These are phyloP conservation scores for Globisporangium paroecandrum DNA, from an alignment of 352 stramenopile species.

Conservation along the genomic window DNA sequence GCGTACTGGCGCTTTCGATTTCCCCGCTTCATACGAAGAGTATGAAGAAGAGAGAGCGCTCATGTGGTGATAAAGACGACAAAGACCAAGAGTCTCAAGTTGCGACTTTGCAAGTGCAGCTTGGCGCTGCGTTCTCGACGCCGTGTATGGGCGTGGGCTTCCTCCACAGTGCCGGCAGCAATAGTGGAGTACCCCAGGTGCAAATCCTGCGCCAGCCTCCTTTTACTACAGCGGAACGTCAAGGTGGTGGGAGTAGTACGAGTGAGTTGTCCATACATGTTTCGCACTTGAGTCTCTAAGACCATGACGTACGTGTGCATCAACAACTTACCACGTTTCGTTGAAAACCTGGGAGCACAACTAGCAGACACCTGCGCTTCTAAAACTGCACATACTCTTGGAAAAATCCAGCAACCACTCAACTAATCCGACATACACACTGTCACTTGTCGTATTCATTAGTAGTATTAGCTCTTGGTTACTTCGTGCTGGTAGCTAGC, in stretches of 20 bases:
- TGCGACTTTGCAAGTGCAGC: constrained; percentile 23
- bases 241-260: background rate
- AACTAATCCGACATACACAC: too few relatives aligned
- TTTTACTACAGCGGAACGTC: background rate
- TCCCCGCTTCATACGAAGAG: background rate
- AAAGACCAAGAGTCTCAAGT: background rate
- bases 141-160: constrained; percentile 66
- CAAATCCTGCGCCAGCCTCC: constrained; percentile 44
- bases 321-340: too few relatives aligned
- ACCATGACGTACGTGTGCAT: too few relatives aligned
- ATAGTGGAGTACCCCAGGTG: constrained; percentile 22
- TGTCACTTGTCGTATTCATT: too few relatives aligned
- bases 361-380: too few relatives aligned
- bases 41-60: background rate
- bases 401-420: too few relatives aligned
- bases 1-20: constrained; percentile 38
- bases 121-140: constrained; percentile 61
- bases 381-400: too few relatives aligned
- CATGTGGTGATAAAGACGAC: background rate
- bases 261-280: too few relatives aligned
- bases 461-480: too few relatives aligned
- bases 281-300: too few relatives aligned
- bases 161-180: constrained; percentile 22
- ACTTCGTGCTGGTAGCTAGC: too few relatives aligned
- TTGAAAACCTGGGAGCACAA: too few relatives aligned